Conservation (phyloP, 1,139 yeast genomes). For the Scheffersomyces insectosa region DNA sequence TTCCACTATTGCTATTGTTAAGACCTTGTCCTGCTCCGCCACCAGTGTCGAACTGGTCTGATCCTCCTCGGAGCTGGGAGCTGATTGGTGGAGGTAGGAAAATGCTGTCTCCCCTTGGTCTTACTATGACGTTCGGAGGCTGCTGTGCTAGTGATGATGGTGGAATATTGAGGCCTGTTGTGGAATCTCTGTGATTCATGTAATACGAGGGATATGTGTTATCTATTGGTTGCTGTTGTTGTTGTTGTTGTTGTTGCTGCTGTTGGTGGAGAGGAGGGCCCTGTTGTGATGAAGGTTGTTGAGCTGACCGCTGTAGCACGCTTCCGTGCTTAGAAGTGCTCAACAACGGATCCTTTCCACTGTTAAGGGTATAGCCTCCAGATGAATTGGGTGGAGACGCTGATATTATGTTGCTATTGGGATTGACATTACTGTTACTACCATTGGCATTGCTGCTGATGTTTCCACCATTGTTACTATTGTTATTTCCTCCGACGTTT, state of each 20-base stretch:
- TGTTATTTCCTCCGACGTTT: too few relatives aligned
- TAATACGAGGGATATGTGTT: slow-evolving; percentile 14
- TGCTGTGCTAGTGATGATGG: slow-evolving; percentile 7
- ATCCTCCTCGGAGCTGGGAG: background rate
- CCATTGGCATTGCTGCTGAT: too few relatives aligned
- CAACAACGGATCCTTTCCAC: background rate
- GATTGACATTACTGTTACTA: too few relatives aligned
- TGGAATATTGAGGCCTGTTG: slow-evolving; percentile 3
- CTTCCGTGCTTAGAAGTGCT: slow-evolving; percentile 3
- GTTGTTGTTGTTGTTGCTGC: slow-evolving; percentile 6
- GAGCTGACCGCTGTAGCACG: background rate
- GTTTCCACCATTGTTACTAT: too few relatives aligned
- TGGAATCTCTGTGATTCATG: slow-evolving; percentile 13
- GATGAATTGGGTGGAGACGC: slow-evolving; percentile 1
- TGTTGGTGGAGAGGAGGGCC: background rate
- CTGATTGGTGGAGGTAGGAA: slow-evolving; percentile 26
- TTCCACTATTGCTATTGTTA: slow-evolving; percentile 5
- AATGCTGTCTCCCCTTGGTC: slow-evolving; percentile 24
- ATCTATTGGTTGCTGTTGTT: slow-evolving; percentile 4
- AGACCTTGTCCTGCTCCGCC: slow-evolving; percentile 1
- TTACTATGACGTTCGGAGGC: slow-evolving; percentile 4
- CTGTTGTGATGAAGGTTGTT: too few relatives aligned
- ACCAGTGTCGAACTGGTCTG: background rate
- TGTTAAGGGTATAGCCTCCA: slow-evolving; percentile 8
- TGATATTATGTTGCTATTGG: too few relatives aligned